These are phyloP conservation scores for Phytophthora sp. DNA, from an alignment of 352 stramenopile species.

Conservation along the genomic window DNA sequence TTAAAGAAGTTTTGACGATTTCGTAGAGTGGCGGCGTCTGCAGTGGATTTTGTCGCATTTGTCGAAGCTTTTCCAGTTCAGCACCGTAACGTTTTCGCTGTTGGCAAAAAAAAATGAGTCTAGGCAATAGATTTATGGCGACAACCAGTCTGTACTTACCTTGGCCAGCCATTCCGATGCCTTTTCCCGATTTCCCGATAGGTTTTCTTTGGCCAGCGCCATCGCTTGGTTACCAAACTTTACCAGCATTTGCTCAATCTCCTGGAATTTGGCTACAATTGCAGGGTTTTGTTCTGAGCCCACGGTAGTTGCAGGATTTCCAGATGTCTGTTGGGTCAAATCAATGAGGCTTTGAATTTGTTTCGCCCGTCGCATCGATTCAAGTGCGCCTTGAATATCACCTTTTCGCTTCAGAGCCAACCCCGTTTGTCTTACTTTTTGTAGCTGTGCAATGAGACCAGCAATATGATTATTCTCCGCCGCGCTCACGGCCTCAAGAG, in stretches of 20 bases:
- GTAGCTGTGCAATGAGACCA: conserved; percentile 52
- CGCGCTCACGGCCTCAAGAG: neutral
- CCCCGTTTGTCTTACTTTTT: conserved; percentile 48
- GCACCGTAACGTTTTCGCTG: conserved; percentile 68
- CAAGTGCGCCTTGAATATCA: conserved; percentile 62
- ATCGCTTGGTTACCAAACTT: conserved; percentile 69
- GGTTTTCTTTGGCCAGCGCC: conserved; percentile 51
- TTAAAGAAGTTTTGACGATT: conserved; percentile 42
- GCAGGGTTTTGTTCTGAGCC: conserved; percentile 20
- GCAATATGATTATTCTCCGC: conserved; percentile 19
- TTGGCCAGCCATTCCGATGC: conserved; percentile 64
- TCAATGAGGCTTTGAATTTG: conserved; percentile 69
- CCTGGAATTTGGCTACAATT: conserved; percentile 46
- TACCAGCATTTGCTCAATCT: conserved; percentile 70
- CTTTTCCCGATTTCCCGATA: conserved; percentile 54
- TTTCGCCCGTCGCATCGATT: conserved; percentile 72
- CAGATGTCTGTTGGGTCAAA: conserved; percentile 43
- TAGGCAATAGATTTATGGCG: too few species aligned
- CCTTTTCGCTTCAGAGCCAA: conserved; percentile 64
- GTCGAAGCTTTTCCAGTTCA: conserved; percentile 56
- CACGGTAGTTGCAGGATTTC: neutral
- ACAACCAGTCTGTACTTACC: conserved; percentile 38
- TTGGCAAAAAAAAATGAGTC: conserved; percentile 1
- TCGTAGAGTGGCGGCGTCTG: conserved; percentile 57
- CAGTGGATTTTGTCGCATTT: conserved; percentile 52